Base-by-base conservation (phyloP, 2,329 filamentous ascomycete species). In the Leptographium lundbergii region DNA sequence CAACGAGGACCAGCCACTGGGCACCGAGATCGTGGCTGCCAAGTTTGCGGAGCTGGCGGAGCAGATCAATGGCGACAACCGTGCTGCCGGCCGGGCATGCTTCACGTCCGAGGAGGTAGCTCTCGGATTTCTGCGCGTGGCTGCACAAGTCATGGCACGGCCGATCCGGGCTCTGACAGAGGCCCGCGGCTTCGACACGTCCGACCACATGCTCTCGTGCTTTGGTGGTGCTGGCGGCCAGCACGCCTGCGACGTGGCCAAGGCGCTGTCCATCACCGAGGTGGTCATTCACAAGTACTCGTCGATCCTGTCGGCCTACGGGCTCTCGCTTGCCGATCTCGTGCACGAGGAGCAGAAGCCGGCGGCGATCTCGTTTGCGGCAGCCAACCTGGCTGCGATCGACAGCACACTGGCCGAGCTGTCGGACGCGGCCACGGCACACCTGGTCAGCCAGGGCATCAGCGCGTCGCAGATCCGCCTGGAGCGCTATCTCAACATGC, bases 401-500 rank as follows among this genome's bases (percentile, higher is more conserved):
- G 42, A 6, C 24, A 47, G 36, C 27, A 25, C n/a, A 7, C 24
- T n/a, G 13, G 24, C 39, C 17, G 39, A 24, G 24, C 54, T 56
- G 7, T 6, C 22, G 13, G 36, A 19, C 14, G n/a, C 24, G 22
- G 19, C 48, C 39, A 39, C 17, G 14, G 77, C 80, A 1, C 80
- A 81, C 0, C 76, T 85, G 7, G 72, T 79, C 11, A 82, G 84
- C 50, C 71, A 84, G 3, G 80, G 87, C 61, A 72, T 89, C 6
- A 82, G 84, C 0, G 72, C 79, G 29, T 70, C 81, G 62, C 85
- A 56, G 22, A 29, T 96, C 24, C 78, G 85, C 0, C 95, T 91
- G 65, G 91, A 96, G 69, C 88, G 95, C 67, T 96, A 96, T 67
- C 81, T 96, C 59, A 96, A 96, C 69, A 91, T 96, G 85, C 79